A percentile compares a stretch with the other conserved stretches of the same genome.
Evolutionary conservation across 2,329 filamentous ascomycete genomes (phyloP).

Genomic region (Didymosphaeria variabile): DNA sequence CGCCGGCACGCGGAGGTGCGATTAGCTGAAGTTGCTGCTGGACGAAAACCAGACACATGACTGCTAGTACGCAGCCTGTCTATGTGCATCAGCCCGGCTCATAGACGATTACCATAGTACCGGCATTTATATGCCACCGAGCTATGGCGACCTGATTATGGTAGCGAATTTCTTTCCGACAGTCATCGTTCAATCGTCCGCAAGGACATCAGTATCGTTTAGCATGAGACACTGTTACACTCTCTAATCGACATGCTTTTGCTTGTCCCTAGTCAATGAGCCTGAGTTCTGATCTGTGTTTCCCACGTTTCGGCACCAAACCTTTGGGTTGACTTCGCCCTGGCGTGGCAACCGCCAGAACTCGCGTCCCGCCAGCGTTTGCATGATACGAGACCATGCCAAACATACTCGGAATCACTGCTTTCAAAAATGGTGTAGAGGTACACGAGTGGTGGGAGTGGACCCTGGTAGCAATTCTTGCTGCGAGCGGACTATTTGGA

Average conservation of each 20-base stretch:
- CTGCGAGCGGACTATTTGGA: constrained; percentile 39
- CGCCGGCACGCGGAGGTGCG: constrained; percentile 24
- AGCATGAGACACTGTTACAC: constrained; percentile 31
- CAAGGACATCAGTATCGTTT: constrained; percentile 17
- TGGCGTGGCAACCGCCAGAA: constrained; percentile 16
- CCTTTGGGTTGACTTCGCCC: constrained; percentile 15
- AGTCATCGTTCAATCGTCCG: constrained; percentile 19
- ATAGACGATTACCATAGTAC: constrained; percentile 24
- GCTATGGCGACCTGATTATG: constrained; percentile 28
- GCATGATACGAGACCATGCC: constrained; percentile 29
- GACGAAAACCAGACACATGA: constrained; percentile 38
- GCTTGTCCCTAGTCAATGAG: constrained; percentile 21
- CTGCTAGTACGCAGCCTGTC: constrained; percentile 27
- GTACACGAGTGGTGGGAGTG: constrained; percentile 46
- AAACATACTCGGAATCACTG: constrained; percentile 40
- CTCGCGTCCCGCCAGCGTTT: background rate
- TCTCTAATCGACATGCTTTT: constrained; percentile 21
- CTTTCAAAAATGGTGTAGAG: constrained; percentile 35
- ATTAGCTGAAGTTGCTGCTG: constrained; percentile 34
- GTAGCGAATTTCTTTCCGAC: constrained; percentile 24
- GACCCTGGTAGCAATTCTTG: constrained; percentile 43
- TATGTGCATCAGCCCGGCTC: constrained; percentile 27
- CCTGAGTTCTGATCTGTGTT: constrained; percentile 20
- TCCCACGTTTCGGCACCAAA: constrained; percentile 18
- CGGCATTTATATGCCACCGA: constrained; percentile 30